Evolutionary conservation across 2,329 filamentous ascomycete genomes (phyloP).

Genomic region (Colletotrichum brevisporum): DNA sequence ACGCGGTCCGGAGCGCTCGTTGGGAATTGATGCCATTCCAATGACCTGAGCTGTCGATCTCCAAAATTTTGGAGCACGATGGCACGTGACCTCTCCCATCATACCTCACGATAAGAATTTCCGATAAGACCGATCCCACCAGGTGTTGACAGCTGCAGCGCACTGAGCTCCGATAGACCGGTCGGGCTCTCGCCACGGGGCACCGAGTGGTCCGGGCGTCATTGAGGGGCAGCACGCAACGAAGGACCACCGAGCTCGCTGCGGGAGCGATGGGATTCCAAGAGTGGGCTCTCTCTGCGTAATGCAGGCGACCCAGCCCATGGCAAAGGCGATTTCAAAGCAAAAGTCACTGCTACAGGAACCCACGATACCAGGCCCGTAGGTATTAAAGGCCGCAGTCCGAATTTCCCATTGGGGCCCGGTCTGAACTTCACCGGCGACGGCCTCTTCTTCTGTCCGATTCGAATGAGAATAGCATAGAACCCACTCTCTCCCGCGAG

Average conservation of each 20-base stretch:
- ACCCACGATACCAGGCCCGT: slow-evolving; percentile 9
- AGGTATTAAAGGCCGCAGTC: slow-evolving; percentile 36
- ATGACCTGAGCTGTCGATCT: slow-evolving; percentile 13
- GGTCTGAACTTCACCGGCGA: background rate
- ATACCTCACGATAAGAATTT: slow-evolving; percentile 15
- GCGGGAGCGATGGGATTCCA: too few species aligned
- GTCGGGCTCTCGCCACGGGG: slow-evolving; percentile 6
- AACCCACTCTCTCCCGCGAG: too few species aligned
- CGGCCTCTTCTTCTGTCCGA: too few species aligned
- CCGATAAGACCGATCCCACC: background rate
- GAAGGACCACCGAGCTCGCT: too few species aligned
- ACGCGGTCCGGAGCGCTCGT: slow-evolving; percentile 24
- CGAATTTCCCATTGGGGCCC: background rate
- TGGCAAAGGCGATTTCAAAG: slow-evolving; percentile 53
- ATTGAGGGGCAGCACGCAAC: slow-evolving; percentile 14
- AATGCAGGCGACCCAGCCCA: background rate
- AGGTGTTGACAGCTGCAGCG: slow-evolving; percentile 16
- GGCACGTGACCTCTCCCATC: slow-evolving; percentile 2
- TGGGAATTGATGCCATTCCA: slow-evolving; percentile 25
- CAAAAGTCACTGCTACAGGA: slow-evolving; percentile 42
- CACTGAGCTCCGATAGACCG: slow-evolving; percentile 23
- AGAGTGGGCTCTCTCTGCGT: background rate
- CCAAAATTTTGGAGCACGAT: slow-evolving; percentile 34
- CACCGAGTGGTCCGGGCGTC: slow-evolving; percentile 19
- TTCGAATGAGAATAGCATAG: too few species aligned